Base-by-base conservation (phyloP, 805 yeast genomes). In the Cyberlindnera misumaiensis region DNA sequence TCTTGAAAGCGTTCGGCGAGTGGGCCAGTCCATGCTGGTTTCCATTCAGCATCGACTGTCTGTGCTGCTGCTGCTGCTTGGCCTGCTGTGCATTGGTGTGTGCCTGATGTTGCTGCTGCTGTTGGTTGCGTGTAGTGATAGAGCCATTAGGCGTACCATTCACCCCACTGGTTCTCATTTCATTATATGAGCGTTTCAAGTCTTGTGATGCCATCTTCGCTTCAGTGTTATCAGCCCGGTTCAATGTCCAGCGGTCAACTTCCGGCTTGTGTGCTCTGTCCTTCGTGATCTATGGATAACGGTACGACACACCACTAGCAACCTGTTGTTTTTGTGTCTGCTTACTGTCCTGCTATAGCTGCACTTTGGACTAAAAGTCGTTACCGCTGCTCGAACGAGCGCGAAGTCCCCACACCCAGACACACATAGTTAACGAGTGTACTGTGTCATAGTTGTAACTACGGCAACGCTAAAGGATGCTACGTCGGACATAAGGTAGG, bases 41-140 rank as follows among this genome's bases (percentile, higher is more conserved):
- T 28, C 64, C 56, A 62, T 43, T 44, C 56, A 55, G 34, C 48
- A 59, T 34, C 38, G 55, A 43, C 34, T 53, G 57, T 35, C 53
- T 54, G 38, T 53, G 51, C 29, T 52, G 54, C 31, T 54, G 53
- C 33, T 52, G 59, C 30, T 49, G 45, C 14, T 18, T 16, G 15
- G 48, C 56, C 17, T 46, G 45, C 32, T 51, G 54, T 11, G 35
- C 43, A 14, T 45, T 48, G 9, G 36, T 41, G 28, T 46, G 57
- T 18, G 48, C 50, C 35, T 45, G 55, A 17, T 47, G 55, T 33
- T 51, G 55, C 28, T 40, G 52, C 32, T 28, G 45, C 30, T 41
- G 49, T 26, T 46, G 53, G 28, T 40, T 36, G 27, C 52, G 26
- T 2, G 52, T 46, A 4, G 48, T 46, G 36, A 38, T 40, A 7